Evolutionary conservation across 1,139 yeast species (phyloP).

Genomic region (Blastobotrys proliferans): DNA sequence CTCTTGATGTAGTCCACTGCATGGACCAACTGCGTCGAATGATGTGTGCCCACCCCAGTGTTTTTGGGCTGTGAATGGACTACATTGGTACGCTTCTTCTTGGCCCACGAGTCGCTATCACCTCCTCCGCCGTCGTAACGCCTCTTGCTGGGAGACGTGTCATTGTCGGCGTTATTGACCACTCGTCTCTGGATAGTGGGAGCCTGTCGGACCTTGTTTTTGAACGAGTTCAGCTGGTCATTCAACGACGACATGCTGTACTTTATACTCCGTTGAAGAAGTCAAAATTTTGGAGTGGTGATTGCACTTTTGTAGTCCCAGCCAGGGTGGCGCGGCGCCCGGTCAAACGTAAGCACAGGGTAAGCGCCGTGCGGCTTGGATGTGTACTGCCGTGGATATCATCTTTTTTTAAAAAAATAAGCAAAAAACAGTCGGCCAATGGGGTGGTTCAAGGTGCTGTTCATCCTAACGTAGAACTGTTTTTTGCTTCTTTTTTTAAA

Average conservation of each 20-base stretch:
- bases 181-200: constrained; percentile 45
- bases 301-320: neutral
- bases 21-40: constrained; percentile 74
- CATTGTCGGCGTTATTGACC: constrained; percentile 25
- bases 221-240: constrained; percentile 55
- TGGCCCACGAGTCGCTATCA: constrained; percentile 14
- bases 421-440: too few species aligned
- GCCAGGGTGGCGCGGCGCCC: neutral
- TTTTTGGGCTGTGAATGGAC: constrained; percentile 37
- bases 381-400: too few species aligned
- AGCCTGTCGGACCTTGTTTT: constrained; percentile 52
- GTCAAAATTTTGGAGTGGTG: too few species aligned
- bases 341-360: neutral
- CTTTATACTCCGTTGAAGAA: too few species aligned
- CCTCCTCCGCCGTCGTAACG: constrained; percentile 23
- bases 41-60: constrained; percentile 52
- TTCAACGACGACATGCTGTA: constrained; percentile 38
- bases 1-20: constrained; percentile 84
- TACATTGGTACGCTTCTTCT: constrained; percentile 25
- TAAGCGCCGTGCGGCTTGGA: neutral
- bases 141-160: constrained; percentile 15
- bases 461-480: too few species aligned
- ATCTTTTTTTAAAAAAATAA: too few species aligned
- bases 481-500: too few species aligned
- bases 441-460: too few species aligned